Percentiles rank a stretch among this genome's conserved stretches.
phyloP scores from a whole-genome alignment of 768 basidiomycete genomes.

The Tylopilus felleus region DNA sequence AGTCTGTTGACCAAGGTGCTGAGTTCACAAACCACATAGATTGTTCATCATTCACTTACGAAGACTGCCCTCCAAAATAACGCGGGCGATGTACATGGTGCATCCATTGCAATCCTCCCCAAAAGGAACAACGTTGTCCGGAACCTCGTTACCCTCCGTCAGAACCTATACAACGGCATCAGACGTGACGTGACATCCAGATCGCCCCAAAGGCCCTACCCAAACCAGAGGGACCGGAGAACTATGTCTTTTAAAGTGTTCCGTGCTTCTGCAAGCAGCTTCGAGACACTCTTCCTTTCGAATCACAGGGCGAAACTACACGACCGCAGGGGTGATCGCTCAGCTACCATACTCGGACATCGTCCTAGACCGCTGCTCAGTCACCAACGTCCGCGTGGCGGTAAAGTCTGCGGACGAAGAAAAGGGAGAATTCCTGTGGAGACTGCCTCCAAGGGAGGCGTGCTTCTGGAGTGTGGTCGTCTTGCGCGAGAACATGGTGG shows the following conservation, averaged over 20 bases:
- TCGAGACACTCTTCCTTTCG: slow-evolving; percentile 30
- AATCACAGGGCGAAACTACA: slow-evolving; percentile 13
- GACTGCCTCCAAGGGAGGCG: background rate
- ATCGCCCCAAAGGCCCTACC: slow-evolving; percentile 14
- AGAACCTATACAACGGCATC: slow-evolving; percentile 16
- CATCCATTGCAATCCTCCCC: slow-evolving; percentile 30
- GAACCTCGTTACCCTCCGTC: slow-evolving; percentile 31
- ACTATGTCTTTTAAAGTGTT: slow-evolving; percentile 26
- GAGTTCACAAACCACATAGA: background rate
- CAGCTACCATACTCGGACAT: slow-evolving; percentile 16
- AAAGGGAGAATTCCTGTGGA: slow-evolving; percentile 12
- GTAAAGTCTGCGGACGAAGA: slow-evolving; percentile 9
- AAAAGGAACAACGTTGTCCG: slow-evolving; percentile 33
- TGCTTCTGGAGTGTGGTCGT: slow-evolving; percentile 8
- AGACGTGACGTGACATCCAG: background rate
- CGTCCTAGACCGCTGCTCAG: slow-evolving; percentile 17
- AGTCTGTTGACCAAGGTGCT: slow-evolving; percentile 19
- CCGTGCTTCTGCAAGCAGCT: slow-evolving; percentile 28
- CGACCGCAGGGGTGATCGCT: slow-evolving; percentile 10
- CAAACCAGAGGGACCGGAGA: slow-evolving; percentile 33
- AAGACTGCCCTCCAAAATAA: slow-evolving; percentile 29
- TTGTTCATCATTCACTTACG: slow-evolving; percentile 17
- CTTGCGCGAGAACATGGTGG: slow-evolving; percentile 20
- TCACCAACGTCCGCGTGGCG: background rate
- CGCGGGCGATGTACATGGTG: slow-evolving; percentile 30